Percentiles rank a stretch among this genome's conserved stretches.
Conservation (phyloP, 768 basidiomycete species). For the Lentinula detonsa region DNA sequence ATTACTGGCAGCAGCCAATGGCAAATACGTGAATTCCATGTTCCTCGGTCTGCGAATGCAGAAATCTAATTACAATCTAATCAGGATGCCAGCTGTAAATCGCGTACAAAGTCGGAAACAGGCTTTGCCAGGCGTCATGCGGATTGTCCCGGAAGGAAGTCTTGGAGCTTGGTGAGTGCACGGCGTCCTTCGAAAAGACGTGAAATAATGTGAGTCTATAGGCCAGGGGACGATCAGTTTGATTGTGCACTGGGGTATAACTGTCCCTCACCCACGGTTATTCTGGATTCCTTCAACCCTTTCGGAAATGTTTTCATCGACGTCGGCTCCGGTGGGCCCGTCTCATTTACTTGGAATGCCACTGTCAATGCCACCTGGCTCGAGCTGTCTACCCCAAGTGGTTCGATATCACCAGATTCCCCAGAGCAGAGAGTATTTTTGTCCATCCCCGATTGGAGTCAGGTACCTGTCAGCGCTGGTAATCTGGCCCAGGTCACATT, state of each 20-base stretch:
- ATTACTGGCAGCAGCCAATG: conserved; percentile 72
- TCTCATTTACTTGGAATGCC: conserved; percentile 49
- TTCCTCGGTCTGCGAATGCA: not conserved
- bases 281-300: conserved; percentile 53
- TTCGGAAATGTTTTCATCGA: conserved; percentile 52
- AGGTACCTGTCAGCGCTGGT: conserved; percentile 25
- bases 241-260: conserved; percentile 46
- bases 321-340: conserved; percentile 54
- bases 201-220: conserved; percentile 13
- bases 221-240: conserved; percentile 63
- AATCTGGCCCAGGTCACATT: conserved; percentile 37
- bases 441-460: conserved; percentile 51
- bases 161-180: conserved; percentile 48
- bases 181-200: not conserved
- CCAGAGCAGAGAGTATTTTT: conserved; percentile 51
- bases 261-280: conserved; percentile 43
- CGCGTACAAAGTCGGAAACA: conserved; percentile 50
- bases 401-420: conserved; percentile 38
- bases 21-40: conserved; percentile 40
- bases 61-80: not conserved
- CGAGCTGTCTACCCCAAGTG: conserved; percentile 36
- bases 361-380: conserved; percentile 49
- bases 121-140: conserved; percentile 56
- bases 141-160: conserved; percentile 56
- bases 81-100: conserved; percentile 46